Evolutionary conservation across 805 yeast genomes (phyloP), one percentile per base, ranked within the genome.

Genomic region (Pichia cephalocereana): DNA sequence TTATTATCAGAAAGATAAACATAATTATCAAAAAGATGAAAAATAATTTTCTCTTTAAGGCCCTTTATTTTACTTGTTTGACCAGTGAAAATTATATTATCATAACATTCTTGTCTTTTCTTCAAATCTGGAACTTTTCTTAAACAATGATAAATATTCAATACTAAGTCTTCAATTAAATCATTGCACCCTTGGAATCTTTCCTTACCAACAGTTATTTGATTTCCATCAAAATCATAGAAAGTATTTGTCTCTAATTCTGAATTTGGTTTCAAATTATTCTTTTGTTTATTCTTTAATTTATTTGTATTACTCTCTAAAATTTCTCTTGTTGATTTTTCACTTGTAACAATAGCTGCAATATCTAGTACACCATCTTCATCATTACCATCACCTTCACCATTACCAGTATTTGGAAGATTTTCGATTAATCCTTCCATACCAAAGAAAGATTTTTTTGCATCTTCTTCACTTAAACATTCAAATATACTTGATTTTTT

Each of bases 341-440:
- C 88, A 52, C 86, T 82, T 2, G 93, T 78, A 12, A 90, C 93
- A 55, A 90, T 80, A 39, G 89, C 87, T 2, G 96, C 96, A 44
- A 91, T 89, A 63, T 91, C 96, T 38, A 88, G 73, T 4, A 81
- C 79, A 46, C 88, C 95, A 31, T 84, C 91, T 38, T 80, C 87
- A 6, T 70, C 73, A 28, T 59, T 56, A 27, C 19, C 31, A 30
- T 39, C n/a, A 10, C 23, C 30, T n/a, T 50, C 46, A 8, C 36
- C 41, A 30, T 30, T 6, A 30, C 6, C 14, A 10, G 32, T 30
- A 30, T 9, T 30, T 30, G 32, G 32, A n/a, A 45, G 32, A 18
- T 46, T 51, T 51, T 63, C 60, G 48, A 59, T 43, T 23, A 66
- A 64, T 34, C 75, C 82, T 44, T 76, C 80, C 49, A 73, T 61